Conservation (phyloP, 148 eudicot genomes). For the Rhododendron griersonianum region DNA sequence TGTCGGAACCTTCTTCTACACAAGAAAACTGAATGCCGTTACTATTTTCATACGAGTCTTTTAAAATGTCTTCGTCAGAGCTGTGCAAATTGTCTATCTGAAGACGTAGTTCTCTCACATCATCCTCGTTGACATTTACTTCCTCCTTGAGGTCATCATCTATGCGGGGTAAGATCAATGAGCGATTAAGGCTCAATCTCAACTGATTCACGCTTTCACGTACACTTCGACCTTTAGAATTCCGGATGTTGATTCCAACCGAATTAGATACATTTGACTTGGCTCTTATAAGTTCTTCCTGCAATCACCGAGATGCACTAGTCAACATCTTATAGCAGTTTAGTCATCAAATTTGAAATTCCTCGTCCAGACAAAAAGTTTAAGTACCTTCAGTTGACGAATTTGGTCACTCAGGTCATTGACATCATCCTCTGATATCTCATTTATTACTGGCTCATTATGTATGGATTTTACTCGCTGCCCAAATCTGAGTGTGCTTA, state of each 20-base stretch:
- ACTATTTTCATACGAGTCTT: slow-evolving; percentile 36
- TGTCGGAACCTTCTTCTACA: slow-evolving; percentile 60
- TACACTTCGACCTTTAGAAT: slow-evolving; percentile 34
- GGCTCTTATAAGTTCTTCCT: slow-evolving; percentile 88
- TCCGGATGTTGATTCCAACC: slow-evolving; percentile 12
- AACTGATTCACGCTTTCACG: slow-evolving; percentile 84
- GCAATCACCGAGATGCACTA: slow-evolving; percentile 5
- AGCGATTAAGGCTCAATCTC: slow-evolving; percentile 82
- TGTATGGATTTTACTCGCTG: slow-evolving; percentile 54
- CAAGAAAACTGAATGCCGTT: slow-evolving; percentile 48
- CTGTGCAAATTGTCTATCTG: slow-evolving; percentile 51
- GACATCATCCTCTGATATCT: slow-evolving; percentile 93
- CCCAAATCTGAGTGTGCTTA: slow-evolving; percentile 91
- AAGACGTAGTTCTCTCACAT: slow-evolving; percentile 54
- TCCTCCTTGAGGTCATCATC: slow-evolving; percentile 56
- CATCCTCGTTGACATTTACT: slow-evolving; percentile 49
- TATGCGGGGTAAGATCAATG: slow-evolving; percentile 57
- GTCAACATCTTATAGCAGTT: not conserved
- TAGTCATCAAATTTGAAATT: not conserved
- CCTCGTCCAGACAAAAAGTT: not conserved
- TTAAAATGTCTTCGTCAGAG: slow-evolving; percentile 41
- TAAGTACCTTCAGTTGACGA: slow-evolving; percentile 78
- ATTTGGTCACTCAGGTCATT: slow-evolving; percentile 91
- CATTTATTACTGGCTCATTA: slow-evolving; percentile 85
- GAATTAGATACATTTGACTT: slow-evolving; percentile 45